Percentiles rank a stretch among this genome's conserved stretches.
Evolutionary conservation across 2,329 filamentous ascomycete genomes (phyloP).

Genomic region (Corinectria fuckeliana): DNA sequence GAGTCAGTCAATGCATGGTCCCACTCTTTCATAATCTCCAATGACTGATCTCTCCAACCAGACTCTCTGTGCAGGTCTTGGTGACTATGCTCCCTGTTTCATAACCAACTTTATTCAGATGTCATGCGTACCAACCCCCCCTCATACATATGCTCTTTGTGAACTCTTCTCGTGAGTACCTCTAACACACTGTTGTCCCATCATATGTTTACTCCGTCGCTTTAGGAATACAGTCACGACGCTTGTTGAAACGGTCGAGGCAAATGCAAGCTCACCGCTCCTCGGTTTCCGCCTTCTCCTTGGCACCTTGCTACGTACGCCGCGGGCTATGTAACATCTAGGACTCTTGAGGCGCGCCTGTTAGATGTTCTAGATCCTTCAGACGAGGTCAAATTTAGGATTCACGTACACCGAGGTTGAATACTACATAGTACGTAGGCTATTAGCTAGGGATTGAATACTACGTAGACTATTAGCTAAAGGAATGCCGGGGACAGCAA

Average conservation of each 20-base stretch:
- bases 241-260: not conserved
- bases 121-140: not conserved
- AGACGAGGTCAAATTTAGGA: not conserved
- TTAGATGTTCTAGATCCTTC: not conserved
- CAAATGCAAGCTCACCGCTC: not conserved
- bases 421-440: not conserved
- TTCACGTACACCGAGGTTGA: not conserved
- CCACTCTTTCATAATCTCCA: not conserved
- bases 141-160: not conserved
- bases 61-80: not conserved
- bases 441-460: no score
- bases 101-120: not conserved
- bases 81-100: no score
- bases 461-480: not conserved
- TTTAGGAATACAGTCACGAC: no score
- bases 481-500: not conserved
- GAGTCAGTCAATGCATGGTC: not conserved
- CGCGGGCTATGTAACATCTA: not conserved
- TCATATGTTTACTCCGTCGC: no score
- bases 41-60: not conserved
- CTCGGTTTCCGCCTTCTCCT: not conserved
- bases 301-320: not conserved
- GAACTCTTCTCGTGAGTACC: not conserved
- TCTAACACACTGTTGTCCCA: not conserved
- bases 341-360: not conserved